These are phyloP conservation scores for Pisolithus microcarpus DNA, from an alignment of 768 basidiomycete species.

Conservation along the genomic window DNA sequence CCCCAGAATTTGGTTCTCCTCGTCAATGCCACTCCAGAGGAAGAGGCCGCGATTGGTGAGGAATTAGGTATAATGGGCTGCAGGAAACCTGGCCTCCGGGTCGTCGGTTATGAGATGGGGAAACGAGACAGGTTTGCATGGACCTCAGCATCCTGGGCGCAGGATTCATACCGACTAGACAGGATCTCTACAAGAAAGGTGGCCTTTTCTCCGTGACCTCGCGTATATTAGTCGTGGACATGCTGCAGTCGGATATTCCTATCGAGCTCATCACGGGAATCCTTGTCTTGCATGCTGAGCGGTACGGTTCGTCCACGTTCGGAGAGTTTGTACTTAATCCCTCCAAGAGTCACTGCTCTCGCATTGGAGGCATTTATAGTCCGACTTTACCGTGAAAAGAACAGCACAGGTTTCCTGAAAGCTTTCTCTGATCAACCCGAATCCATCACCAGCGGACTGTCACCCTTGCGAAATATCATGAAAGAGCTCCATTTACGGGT, in stretches of 20 bases:
- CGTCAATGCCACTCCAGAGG: conserved; percentile 77
- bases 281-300: conserved; percentile 85
- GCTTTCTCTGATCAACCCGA: conserved; percentile 98
- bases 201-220: conserved; percentile 90
- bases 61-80: conserved; percentile 92
- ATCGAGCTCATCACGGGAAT: conserved; percentile 83
- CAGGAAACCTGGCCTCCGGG: conserved; percentile 73
- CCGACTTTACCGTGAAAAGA: conserved; percentile 83
- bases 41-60: conserved; percentile 87
- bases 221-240: conserved; percentile 90
- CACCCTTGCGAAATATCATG: conserved; percentile 87
- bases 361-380: conserved; percentile 91
- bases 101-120: conserved; percentile 76
- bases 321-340: neutral
- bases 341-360: conserved; percentile 70
- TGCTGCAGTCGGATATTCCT: conserved; percentile 83
- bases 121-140: conserved; percentile 67
- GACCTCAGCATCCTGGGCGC: conserved; percentile 1
- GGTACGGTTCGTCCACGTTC: conserved; percentile 36
- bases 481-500: conserved; percentile 83
- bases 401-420: conserved; percentile 86
- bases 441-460: conserved; percentile 85
- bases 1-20: conserved; percentile 78
- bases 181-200: conserved; percentile 79
- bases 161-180: conserved; percentile 37